A percentile compares a stretch with the other conserved stretches of the same genome.
Conservation (phyloP, 2,329 filamentous ascomycete genomes). For the Epichloe aotearoae region DNA sequence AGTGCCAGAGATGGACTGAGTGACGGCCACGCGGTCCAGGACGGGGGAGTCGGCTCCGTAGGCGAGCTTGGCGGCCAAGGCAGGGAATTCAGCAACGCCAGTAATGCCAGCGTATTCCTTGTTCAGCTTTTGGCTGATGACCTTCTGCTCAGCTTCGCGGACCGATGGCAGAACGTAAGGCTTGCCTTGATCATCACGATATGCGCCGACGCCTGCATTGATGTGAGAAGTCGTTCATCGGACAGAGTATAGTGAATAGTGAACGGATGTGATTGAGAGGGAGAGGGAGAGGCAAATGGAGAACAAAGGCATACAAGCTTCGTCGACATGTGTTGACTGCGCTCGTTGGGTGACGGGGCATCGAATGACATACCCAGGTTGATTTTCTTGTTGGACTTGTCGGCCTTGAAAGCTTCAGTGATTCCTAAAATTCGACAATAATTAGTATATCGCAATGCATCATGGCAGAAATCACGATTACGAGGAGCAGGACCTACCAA, state of each 20-base stretch:
- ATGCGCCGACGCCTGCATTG: constrained; percentile 75
- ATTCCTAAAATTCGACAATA: constrained; percentile 43
- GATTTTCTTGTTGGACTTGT: constrained; percentile 89
- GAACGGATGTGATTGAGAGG: background rate
- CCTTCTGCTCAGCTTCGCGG: constrained; percentile 73
- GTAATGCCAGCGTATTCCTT: constrained; percentile 99
- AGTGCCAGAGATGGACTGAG: constrained; percentile 95
- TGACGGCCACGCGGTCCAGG: constrained; percentile 74
- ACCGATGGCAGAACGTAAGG: constrained; percentile 96
- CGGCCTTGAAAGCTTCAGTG: constrained; percentile 98
- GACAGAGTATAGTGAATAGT: constrained; percentile 7
- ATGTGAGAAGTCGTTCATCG: constrained; percentile 8
- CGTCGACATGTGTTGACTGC: background rate
- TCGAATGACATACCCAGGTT: constrained; percentile 58
- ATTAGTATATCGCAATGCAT: constrained; percentile 11
- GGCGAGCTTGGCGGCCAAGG: constrained; percentile 78
- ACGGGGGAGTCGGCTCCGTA: constrained; percentile 75
- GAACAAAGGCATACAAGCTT: background rate
- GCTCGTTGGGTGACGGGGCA: background rate
- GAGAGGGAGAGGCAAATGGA: background rate
- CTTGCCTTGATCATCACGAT: constrained; percentile 96
- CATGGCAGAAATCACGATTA: background rate
- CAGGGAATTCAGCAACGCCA: constrained; percentile 86
- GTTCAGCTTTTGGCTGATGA: constrained; percentile 66
- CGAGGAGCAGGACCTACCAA: constrained; percentile 39